Evolutionary conservation across 768 basidiomycete genomes (phyloP).

Genomic region (Psilocybe sp.): DNA sequence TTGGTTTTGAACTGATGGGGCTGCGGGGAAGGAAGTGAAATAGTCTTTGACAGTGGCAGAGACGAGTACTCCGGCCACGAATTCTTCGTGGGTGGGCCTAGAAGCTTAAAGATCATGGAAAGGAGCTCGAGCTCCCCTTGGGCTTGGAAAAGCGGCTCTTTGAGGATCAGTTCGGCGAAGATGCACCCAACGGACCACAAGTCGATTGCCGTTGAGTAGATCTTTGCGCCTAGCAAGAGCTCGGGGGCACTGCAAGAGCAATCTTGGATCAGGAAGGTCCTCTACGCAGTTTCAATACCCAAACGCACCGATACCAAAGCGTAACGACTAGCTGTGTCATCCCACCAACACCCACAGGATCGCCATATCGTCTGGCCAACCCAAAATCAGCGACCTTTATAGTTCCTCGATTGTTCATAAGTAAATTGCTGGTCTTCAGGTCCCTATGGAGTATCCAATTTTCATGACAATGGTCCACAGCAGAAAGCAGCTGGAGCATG

Average conservation of each 20-base stretch:
- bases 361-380: constrained; percentile 91
- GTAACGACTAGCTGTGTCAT: constrained; percentile 99
- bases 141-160: constrained; percentile 97
- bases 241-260: constrained; percentile 75
- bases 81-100: constrained; percentile 86
- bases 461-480: constrained; percentile 89
- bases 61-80: constrained; percentile 84
- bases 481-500: constrained; percentile 89
- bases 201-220: constrained; percentile 94
- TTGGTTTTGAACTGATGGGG: constrained; percentile 77
- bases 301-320: constrained; percentile 88
- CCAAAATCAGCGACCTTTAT: constrained; percentile 99
- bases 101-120: constrained; percentile 90
- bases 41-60: constrained; percentile 78
- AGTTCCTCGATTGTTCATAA: constrained; percentile 98
- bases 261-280: constrained; percentile 10
- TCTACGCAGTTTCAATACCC: not conserved
- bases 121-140: constrained; percentile 92
- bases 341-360: constrained; percentile 93
- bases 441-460: constrained; percentile 99
- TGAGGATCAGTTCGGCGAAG: constrained; percentile 92
- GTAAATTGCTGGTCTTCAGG: constrained; percentile 93
- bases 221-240: constrained; percentile 88
- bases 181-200: constrained; percentile 99
- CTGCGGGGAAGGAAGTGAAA: constrained; percentile 74